A percentile compares a stretch with the other conserved stretches of the same genome.
Conservation (phyloP, 176 grass and related monocot species). For the Elaeis guineensis region DNA sequence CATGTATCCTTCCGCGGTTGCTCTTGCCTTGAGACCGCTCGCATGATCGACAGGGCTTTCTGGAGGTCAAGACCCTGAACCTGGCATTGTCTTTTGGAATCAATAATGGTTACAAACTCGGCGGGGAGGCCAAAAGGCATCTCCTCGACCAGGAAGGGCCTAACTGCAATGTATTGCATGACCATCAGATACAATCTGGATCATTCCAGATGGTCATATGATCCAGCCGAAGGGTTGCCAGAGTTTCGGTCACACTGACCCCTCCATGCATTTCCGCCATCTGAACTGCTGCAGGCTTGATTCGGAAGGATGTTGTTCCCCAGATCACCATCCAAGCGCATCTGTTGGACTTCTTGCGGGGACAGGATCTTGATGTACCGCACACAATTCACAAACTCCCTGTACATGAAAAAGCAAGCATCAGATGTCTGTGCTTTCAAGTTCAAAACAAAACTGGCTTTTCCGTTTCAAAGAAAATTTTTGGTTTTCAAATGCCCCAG, state of each 20-base stretch:
- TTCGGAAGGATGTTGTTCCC: conserved; percentile 60
- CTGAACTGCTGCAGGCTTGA: conserved; percentile 86
- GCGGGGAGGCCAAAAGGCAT: not conserved
- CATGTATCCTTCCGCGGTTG: too few relatives aligned
- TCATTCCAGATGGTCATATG: conserved; percentile 78
- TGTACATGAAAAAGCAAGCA: conserved; percentile 15
- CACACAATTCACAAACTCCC: conserved; percentile 94
- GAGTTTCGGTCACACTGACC: conserved; percentile 59
- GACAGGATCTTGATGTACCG: conserved; percentile 87
- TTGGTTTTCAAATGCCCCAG: too few relatives aligned
- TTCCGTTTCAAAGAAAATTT: too few relatives aligned
- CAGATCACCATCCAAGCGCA: conserved; percentile 91
- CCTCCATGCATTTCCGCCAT: conserved; percentile 75
- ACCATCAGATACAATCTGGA: not conserved
- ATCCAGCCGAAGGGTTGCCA: conserved; percentile 44
- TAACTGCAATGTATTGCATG: not conserved
- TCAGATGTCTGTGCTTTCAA: too few relatives aligned
- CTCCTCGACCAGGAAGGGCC: too few relatives aligned
- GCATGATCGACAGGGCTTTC: too few relatives aligned
- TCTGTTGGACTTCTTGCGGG: conserved; percentile 91
- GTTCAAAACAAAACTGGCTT: too few relatives aligned
- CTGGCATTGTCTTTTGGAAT: too few relatives aligned
- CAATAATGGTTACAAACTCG: not conserved
- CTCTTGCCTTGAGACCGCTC: too few relatives aligned
- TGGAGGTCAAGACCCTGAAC: too few relatives aligned